phyloP scores from a whole-genome alignment of 1,284 basidiomycete genomes.

The Apiotrichum siamense region DNA sequence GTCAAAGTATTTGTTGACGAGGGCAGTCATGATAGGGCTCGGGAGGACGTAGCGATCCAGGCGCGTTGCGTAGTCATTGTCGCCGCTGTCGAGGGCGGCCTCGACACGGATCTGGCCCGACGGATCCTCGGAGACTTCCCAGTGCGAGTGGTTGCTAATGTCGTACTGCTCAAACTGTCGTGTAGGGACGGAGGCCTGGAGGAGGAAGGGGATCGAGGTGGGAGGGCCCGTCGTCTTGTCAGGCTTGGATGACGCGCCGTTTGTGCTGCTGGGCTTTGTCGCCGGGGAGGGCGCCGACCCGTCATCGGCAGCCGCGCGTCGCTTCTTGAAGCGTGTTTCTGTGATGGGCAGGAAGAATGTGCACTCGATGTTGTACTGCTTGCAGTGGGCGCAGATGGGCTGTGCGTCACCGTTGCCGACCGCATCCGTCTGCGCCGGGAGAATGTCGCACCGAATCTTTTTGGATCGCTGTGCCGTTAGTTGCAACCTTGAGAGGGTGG shows the following conservation, averaged over 20 bases:
- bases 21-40: slow-evolving; percentile 68
- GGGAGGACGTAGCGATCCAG: slow-evolving; percentile 48
- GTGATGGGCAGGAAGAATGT: slow-evolving; percentile 97
- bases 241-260: not conserved
- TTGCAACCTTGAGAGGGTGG: not conserved
- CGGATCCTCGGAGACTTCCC: slow-evolving; percentile 69
- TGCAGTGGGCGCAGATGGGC: slow-evolving; percentile 46
- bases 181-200: slow-evolving; percentile 80
- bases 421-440: slow-evolving; percentile 19
- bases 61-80: slow-evolving; percentile 18
- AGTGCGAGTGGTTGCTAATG: slow-evolving; percentile 71
- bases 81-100: slow-evolving; percentile 50
- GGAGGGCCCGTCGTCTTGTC: slow-evolving; percentile 8
- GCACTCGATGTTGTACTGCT: slow-evolving; percentile 80
- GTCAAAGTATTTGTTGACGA: slow-evolving; percentile 86
- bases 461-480: slow-evolving; percentile 57
- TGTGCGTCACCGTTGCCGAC: slow-evolving; percentile 18
- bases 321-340: slow-evolving; percentile 96
- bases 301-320: slow-evolving; percentile 60
- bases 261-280: not conserved
- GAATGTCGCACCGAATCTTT: slow-evolving; percentile 65
- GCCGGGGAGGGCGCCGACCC: not conserved
- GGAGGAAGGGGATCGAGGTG: slow-evolving; percentile 63
- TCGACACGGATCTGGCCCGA: slow-evolving; percentile 84
- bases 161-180: slow-evolving; percentile 82